Base-by-base conservation (phyloP, 2,329 filamentous ascomycete species). In the Paracoccidioides brasiliensis region DNA sequence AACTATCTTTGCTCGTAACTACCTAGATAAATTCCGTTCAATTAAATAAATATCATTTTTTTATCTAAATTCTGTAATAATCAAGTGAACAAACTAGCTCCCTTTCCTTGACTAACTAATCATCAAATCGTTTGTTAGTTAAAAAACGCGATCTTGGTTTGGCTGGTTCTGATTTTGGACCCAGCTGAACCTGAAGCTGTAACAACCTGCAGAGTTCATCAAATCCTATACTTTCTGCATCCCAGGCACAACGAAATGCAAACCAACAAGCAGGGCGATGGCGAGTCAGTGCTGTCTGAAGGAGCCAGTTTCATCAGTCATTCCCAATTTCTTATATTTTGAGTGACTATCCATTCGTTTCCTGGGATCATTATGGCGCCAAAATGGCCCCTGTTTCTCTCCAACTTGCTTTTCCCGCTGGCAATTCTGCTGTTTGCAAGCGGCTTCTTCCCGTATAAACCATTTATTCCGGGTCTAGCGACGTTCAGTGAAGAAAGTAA, bases 371-470 rank as follows among this genome's bases (percentile, higher is more conserved):
- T 32, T 22, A 37, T 53, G 58, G 52, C 28, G 9, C 2, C 44
- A 66, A 51, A 45, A 66, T 67, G 66, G 56, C 54, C 38, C 41
- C 58, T 43, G 49, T 62, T 28, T 42, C 54, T 56, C 66, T 53
- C 63, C 74, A 57, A 71, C 70, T 56, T 90, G 37, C 82, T 95
- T 46, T 82, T 95, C 48, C 86, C 88, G 3, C 66, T 86, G 55
- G 84, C 89, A 49, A 81, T 90, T 60, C 63, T 86, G 54, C 72
- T 85, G 60, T 97, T 97, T 70, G 90, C 88, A 32, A 81, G 83
- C 37, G 91, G 93, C 12, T 98, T 98, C 78, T 98, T 98, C 67
- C 93, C 93, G 6, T 96, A 97, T 73, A 98, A 98, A 67, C 90
- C 93, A 2, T 86, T 95, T 61, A 78, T 98, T 50, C 83, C 90